These are phyloP conservation scores for Cladophialophora exuberans DNA, from an alignment of 2,329 filamentous ascomycete species.

Conservation along the genomic window DNA sequence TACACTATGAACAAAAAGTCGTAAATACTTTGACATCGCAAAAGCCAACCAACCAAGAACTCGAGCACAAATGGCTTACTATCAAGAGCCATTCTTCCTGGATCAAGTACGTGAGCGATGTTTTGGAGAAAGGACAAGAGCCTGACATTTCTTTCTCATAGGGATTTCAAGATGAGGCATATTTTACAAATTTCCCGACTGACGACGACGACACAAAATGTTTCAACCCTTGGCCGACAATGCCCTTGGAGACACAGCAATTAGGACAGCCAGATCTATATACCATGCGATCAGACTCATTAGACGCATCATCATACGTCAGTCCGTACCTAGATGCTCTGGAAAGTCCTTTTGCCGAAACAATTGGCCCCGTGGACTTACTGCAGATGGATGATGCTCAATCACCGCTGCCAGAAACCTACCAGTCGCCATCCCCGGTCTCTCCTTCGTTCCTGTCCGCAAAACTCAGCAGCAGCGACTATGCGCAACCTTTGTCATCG, in stretches of 20 bases:
- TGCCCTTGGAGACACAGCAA: neutral
- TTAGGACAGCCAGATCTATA: neutral
- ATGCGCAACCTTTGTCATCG: conserved; percentile 1
- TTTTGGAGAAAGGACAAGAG: neutral
- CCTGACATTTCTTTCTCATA: too few relatives aligned
- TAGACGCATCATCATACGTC: neutral
- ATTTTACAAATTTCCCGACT: neutral
- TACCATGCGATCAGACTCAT: neutral
- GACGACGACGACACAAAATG: neutral
- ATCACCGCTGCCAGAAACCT: neutral
- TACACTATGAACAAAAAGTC: neutral
- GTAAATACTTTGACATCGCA: neutral
- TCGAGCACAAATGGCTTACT: conserved; percentile 2
- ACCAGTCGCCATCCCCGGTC: neutral
- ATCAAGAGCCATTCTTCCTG: conserved; percentile 6
- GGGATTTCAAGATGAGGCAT: conserved; percentile 1
- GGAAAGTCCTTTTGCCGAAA: neutral
- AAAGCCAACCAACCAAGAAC: neutral
- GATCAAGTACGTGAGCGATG: neutral
- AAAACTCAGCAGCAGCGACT: neutral
- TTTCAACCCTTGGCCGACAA: neutral
- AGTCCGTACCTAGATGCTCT: conserved; percentile 4
- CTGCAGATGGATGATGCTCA: neutral
- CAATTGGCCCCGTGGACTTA: neutral
- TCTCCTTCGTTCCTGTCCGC: too few relatives aligned